These are phyloP conservation scores for Capsicum rhomboideum DNA, from an alignment of 257 asterid genomes.

Conservation along the genomic window DNA sequence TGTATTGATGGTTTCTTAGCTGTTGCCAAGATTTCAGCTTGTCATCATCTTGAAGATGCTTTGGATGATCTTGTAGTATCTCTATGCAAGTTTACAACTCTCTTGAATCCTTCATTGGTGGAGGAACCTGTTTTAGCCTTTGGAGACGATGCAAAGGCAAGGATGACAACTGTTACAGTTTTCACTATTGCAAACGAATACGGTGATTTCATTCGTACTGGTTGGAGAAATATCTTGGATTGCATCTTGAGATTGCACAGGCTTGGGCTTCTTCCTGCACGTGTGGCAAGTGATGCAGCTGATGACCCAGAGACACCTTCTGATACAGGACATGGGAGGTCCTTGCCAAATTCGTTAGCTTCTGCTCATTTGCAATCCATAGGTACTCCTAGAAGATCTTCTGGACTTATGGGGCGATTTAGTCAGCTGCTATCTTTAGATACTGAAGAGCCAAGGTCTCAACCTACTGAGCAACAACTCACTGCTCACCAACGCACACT, in stretches of 20 bases:
- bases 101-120: slow-evolving; percentile 72
- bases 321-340: slow-evolving; percentile 81
- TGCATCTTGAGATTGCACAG: slow-evolving; percentile 87
- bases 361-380: slow-evolving; percentile 71
- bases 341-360: slow-evolving; percentile 61
- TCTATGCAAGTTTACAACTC: slow-evolving; percentile 84
- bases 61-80: slow-evolving; percentile 95
- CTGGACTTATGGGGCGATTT: slow-evolving; percentile 91
- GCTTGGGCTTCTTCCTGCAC: slow-evolving; percentile 95
- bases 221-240: slow-evolving; percentile 93
- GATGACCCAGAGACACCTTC: slow-evolving; percentile 73
- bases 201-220: slow-evolving; percentile 81
- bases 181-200: slow-evolving; percentile 85
- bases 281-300: slow-evolving; percentile 92
- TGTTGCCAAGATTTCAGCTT: slow-evolving; percentile 89
- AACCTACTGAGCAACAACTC: slow-evolving; percentile 89
- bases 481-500: slow-evolving; percentile 97
- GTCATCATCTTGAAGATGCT: slow-evolving; percentile 90
- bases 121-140: slow-evolving; percentile 94
- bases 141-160: slow-evolving; percentile 93
- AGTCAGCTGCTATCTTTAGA: slow-evolving; percentile 90
- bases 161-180: slow-evolving; percentile 91
- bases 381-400: slow-evolving; percentile 91
- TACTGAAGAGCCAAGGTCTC: slow-evolving; percentile 88
- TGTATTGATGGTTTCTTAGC: slow-evolving; percentile 94